phyloP scores from a whole-genome alignment of 306 rosid genomes.

The Neltuma alba region DNA sequence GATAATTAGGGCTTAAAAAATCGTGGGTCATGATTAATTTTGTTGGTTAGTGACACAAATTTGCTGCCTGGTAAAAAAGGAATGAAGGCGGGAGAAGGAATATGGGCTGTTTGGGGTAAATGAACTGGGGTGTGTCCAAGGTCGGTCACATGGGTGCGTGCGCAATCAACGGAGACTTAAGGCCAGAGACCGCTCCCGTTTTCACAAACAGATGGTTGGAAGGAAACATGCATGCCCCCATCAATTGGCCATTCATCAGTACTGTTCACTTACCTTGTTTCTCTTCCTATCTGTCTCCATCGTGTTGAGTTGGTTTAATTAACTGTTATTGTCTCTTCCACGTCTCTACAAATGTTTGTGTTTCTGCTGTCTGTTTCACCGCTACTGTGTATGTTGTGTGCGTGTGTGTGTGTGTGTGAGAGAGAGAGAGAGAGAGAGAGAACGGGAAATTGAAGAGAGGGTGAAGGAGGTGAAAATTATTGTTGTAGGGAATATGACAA shows the following conservation, averaged over 20 bases:
- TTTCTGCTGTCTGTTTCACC: slow-evolving; percentile 1
- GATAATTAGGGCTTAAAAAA: slow-evolving; percentile 12
- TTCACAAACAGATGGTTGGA: slow-evolving; percentile 70
- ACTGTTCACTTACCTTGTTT: slow-evolving; percentile 24
- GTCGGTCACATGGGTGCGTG: slow-evolving; percentile 48
- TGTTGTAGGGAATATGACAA: slow-evolving; percentile 52
- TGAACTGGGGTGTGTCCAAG: slow-evolving; percentile 35
- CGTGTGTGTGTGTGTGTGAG: too few relatives aligned
- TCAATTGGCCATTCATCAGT: slow-evolving; percentile 20
- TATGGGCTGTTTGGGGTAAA: background rate
- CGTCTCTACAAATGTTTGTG: slow-evolving; percentile 26
- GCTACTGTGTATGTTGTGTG: background rate
- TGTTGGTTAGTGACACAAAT: background rate
- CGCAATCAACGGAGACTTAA: slow-evolving; percentile 47
- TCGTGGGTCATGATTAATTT: slow-evolving; percentile 12
- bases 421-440: background rate
- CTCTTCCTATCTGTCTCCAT: slow-evolving; percentile 40
- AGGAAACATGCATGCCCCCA: slow-evolving; percentile 51
- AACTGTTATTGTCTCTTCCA: slow-evolving; percentile 43
- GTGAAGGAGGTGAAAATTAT: slow-evolving; percentile 13
- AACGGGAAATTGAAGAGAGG: slow-evolving; percentile 4
- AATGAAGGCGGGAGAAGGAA: slow-evolving; percentile 3
- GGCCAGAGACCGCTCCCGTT: slow-evolving; percentile 45
- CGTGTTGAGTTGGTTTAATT: slow-evolving; percentile 60
- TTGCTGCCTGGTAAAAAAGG: slow-evolving; percentile 21